phyloP scores from a whole-genome alignment of 306 rosid genomes.

The Inga leiocalycina region DNA sequence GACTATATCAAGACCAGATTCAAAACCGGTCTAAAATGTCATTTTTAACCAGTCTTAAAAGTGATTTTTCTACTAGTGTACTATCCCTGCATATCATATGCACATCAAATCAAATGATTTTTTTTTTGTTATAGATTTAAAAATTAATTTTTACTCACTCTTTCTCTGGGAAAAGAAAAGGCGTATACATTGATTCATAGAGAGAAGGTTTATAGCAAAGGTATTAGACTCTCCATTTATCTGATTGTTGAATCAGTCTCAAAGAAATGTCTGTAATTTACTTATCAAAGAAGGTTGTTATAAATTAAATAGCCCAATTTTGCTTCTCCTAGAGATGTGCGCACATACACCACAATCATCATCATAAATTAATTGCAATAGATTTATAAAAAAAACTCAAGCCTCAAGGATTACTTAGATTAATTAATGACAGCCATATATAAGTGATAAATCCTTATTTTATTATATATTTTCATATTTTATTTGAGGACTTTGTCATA shows the following conservation, averaged over 20 bases:
- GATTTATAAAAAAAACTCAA: neutral
- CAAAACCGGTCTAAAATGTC: too few species aligned
- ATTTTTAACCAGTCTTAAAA: too few species aligned
- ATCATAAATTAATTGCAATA: neutral
- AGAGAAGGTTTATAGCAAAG: neutral
- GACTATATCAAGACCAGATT: too few species aligned
- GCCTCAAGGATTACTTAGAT: neutral
- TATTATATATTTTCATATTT: too few species aligned
- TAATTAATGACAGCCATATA: neutral
- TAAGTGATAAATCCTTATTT: too few species aligned
- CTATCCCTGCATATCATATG: too few species aligned
- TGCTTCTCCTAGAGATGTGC: neutral
- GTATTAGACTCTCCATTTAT: neutral
- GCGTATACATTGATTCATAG: neutral
- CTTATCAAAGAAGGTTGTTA: neutral
- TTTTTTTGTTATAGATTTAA: too few species aligned
- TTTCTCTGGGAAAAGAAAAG: too few species aligned
- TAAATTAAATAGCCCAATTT: neutral
- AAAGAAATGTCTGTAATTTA: neutral
- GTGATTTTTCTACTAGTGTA: too few species aligned
- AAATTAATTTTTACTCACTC: neutral
- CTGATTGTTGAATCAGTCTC: neutral
- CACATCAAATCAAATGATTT: neutral
- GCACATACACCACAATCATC: neutral
- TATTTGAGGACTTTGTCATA: too few species aligned